phyloP scores from a whole-genome alignment of 2,329 filamentous ascomycete genomes.

The Fusarium sacchari region DNA sequence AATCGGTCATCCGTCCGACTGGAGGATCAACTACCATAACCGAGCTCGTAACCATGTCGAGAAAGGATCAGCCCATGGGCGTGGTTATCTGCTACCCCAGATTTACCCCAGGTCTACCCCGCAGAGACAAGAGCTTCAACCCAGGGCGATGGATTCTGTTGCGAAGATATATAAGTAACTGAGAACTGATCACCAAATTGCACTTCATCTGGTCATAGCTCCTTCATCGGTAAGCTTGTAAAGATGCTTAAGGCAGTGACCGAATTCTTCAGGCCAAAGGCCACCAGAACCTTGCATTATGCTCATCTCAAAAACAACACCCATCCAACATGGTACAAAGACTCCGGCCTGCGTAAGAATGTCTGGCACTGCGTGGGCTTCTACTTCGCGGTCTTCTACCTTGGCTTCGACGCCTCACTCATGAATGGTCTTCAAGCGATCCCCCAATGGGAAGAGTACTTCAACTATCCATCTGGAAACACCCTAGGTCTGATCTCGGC shows the following conservation, averaged over 20 bases:
- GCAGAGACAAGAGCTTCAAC: background rate
- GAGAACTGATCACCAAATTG: background rate
- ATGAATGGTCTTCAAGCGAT: slow-evolving; percentile 26
- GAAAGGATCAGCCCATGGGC: background rate
- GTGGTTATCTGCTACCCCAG: slow-evolving; percentile 13
- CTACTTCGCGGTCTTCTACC: slow-evolving; percentile 30
- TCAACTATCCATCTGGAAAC: slow-evolving; percentile 21
- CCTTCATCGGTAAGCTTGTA: background rate
- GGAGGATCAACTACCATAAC: background rate
- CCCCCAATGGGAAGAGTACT: slow-evolving; percentile 30
- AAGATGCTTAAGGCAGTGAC: slow-evolving; percentile 13
- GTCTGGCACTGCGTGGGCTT: slow-evolving; percentile 31
- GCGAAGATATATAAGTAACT: background rate
- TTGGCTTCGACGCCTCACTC: slow-evolving; percentile 9
- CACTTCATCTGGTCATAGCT: background rate
- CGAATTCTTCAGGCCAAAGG: slow-evolving; percentile 23
- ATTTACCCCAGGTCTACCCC: slow-evolving; percentile 23
- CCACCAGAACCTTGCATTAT: slow-evolving; percentile 21
- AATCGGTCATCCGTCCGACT: background rate
- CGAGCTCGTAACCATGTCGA: background rate
- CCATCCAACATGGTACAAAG: slow-evolving; percentile 24
- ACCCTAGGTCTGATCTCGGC: slow-evolving; percentile 22
- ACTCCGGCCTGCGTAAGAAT: slow-evolving; percentile 15
- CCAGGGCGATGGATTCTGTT: too few relatives aligned
- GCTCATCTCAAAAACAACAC: slow-evolving; percentile 29